These are phyloP conservation scores for Hypoxylon crocopeplum DNA, from an alignment of 495 filamentous ascomycete species.

Conservation along the genomic window DNA sequence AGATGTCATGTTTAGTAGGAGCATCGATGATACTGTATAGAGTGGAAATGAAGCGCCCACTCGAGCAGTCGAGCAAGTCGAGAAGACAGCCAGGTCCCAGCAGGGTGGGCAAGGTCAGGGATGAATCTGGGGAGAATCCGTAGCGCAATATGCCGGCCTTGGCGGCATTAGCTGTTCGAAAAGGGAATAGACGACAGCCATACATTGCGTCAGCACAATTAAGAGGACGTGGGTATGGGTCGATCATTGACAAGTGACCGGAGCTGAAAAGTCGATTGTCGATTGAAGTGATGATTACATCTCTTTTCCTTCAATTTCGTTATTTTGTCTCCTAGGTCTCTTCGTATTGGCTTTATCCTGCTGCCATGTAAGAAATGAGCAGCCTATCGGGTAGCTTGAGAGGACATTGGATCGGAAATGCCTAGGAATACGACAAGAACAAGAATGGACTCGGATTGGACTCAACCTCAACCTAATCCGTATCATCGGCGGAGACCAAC, in stretches of 20 bases:
- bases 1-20: too few species aligned
- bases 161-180: too few species aligned
- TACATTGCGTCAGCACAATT: slow-evolving; percentile 14
- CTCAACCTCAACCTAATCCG: neutral
- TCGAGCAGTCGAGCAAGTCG: too few species aligned
- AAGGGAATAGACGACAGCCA: slow-evolving; percentile 5
- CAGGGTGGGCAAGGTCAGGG: too few species aligned
- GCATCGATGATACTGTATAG: too few species aligned
- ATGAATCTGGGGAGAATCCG: too few species aligned
- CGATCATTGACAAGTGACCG: neutral
- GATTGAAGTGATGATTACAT: neutral
- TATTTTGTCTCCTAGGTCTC: neutral
- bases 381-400: neutral
- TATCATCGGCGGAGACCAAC: neutral
- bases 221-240: neutral
- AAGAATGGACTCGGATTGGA: slow-evolving; percentile 12
- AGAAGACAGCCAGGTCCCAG: too few species aligned
- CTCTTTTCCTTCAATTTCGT: neutral
- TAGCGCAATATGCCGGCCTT: too few species aligned
- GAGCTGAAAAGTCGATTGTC: neutral
- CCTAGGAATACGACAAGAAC: neutral
- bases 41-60: too few species aligned
- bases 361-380: neutral
- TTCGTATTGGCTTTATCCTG: too few species aligned
- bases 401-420: neutral